phyloP scores from a whole-genome alignment of 192 early-diverging fungal species.

The Backusella australiensis region DNA sequence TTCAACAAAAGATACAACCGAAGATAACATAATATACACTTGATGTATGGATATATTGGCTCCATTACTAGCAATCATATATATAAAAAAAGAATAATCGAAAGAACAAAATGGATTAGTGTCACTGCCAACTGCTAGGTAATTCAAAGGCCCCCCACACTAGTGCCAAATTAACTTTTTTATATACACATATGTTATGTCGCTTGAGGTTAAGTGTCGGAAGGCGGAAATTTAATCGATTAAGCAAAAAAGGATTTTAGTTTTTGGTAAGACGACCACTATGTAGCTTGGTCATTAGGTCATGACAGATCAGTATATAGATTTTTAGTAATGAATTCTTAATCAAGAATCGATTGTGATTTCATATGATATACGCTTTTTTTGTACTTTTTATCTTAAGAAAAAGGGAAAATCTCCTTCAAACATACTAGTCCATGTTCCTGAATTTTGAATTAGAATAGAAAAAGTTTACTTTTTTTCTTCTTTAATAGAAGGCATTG shows the following conservation, averaged over 20 bases:
- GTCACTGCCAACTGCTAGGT: not conserved
- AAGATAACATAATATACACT: not conserved
- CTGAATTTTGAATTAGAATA: not conserved
- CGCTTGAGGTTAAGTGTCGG: slow-evolving; percentile 1
- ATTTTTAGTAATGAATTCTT: not conserved
- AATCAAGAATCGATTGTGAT: not conserved
- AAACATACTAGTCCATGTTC: not conserved
- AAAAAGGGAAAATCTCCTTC: not conserved
- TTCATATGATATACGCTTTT: not conserved
- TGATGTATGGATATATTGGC: not conserved
- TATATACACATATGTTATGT: not conserved
- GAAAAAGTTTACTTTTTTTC: not conserved
- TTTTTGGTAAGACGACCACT: not conserved
- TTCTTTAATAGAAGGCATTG: not conserved
- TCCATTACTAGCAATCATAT: not conserved
- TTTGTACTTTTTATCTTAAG: not conserved
- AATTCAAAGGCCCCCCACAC: not conserved
- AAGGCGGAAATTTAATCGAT: not conserved
- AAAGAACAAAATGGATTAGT: not conserved
- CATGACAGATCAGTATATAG: not conserved
- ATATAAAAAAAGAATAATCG: not conserved
- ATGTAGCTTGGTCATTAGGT: not conserved
- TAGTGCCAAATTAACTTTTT: slow-evolving; percentile 1
- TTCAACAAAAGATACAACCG: not conserved
- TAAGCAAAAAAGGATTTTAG: not conserved